These are phyloP conservation scores for Chlorella ohadii DNA, from an alignment of 139 green algal genomes.

Conservation along the genomic window DNA sequence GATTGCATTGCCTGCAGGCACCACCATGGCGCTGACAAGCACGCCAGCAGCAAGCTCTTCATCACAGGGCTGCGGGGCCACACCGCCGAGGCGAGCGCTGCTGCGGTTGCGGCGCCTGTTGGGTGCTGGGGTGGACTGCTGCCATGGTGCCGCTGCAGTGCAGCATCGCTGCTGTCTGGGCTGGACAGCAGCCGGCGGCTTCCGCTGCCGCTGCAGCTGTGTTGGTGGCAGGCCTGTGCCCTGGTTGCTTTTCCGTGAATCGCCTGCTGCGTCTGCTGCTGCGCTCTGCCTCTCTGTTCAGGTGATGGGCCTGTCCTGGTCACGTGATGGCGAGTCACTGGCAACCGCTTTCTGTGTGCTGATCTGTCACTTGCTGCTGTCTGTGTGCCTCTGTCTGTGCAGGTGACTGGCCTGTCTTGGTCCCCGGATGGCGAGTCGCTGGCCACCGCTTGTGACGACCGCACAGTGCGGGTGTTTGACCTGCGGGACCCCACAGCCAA, in stretches of 20 bases:
- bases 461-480: conserved; percentile 40
- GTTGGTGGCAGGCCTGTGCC: not conserved
- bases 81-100: not conserved
- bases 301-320: conserved; percentile 26
- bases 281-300: not conserved
- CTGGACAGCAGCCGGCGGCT: not conserved
- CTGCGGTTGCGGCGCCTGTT: too few species aligned
- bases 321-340: conserved; percentile 32
- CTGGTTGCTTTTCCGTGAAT: not conserved
- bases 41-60: conserved; percentile 34
- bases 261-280: too few species aligned
- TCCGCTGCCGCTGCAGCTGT: not conserved
- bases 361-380: too few species aligned
- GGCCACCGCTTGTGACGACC: conserved; percentile 50
- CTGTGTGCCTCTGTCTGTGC: not conserved
- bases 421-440: conserved; percentile 38
- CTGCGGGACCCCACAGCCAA: conserved; percentile 23
- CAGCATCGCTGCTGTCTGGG: too few species aligned
- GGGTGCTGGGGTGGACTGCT: too few species aligned
- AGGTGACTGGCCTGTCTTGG: conserved; percentile 38
- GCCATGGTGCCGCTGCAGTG: too few species aligned
- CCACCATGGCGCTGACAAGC: not conserved
- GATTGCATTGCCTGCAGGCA: not conserved
- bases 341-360: conserved; percentile 45
- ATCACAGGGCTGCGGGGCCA: conserved; percentile 31